These are phyloP conservation scores for Penicillium digitatum DNA, from an alignment of 2,329 filamentous ascomycete genomes.

Conservation along the genomic window DNA sequence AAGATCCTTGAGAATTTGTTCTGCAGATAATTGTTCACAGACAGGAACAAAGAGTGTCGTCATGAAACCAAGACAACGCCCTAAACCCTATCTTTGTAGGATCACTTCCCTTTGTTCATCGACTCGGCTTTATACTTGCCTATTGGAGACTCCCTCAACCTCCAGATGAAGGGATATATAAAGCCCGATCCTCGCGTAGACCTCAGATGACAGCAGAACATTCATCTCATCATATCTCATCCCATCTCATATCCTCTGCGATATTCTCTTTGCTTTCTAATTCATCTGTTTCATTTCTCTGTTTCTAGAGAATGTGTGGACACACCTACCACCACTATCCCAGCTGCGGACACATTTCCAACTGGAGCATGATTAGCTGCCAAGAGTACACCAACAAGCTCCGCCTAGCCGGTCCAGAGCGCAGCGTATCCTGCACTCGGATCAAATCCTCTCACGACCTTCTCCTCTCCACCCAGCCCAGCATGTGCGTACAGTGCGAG, in stretches of 20 bases:
- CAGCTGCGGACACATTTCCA: conserved; percentile 28
- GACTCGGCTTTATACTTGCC: not conserved
- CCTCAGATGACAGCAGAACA: not conserved
- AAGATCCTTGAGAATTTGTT: not conserved
- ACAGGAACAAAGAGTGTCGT: not conserved
- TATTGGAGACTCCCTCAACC: not conserved
- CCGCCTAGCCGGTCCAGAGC: conserved; percentile 1
- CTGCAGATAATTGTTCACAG: not conserved
- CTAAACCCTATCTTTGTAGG: not conserved
- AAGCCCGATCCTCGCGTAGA: not conserved
- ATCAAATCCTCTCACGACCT: conserved; percentile 14
- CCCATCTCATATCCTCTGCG: too few relatives aligned
- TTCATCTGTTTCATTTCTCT: not conserved
- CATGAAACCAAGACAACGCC: not conserved
- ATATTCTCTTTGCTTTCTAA: not conserved
- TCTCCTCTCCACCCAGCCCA: not conserved
- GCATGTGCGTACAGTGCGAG: conserved; percentile 16
- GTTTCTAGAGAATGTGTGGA: conserved; percentile 21
- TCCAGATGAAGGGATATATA: not conserved
- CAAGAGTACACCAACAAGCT: conserved; percentile 19
- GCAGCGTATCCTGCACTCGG: conserved; percentile 2
- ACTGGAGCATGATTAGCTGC: conserved; percentile 26
- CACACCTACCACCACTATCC: conserved; percentile 28
- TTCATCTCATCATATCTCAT: not conserved
- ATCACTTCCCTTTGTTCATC: not conserved